Evolutionary conservation across 352 stramenopile genomes (phyloP), one percentile per base, ranked within the genome.

Genomic region (Pythium brassicae): DNA sequence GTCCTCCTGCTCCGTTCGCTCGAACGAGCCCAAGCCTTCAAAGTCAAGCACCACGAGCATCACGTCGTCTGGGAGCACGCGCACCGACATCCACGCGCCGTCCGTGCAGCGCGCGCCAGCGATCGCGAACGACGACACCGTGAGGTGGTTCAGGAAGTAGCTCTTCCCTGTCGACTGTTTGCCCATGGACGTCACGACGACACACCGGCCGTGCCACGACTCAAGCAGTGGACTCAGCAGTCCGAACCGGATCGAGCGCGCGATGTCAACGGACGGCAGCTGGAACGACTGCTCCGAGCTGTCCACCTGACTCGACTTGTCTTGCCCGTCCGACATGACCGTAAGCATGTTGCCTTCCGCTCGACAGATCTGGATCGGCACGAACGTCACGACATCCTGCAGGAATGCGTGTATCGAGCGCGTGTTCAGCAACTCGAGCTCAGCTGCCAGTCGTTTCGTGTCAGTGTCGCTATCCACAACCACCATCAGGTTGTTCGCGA

Each of bases 31-130:
- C 3, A 89, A 55, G 3, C 82, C 82, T 74, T 90, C 82, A 57
- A 92, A 92, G 54, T 92, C 79, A 12, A 92, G 60, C 10, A 90
- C 73, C n/a, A 92, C 68, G 53, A 92, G 55, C 40, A 92, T 52
- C 4, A 83, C 61, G 29, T 74, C 53, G 11, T 68, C 39, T 5
- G 63, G 43, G 23, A 89, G 45, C 1, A 86, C 53, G 2, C 72
- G 69, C 11, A 85, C 23, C 0, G 66, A 72, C 76, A 89, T 85
- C 76, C 79, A 89, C 2, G 79, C 76, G 4, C 79, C 79, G 63
- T 89, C 74, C 0, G 76, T 87, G 50, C 78, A 89, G 14, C 78
- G 72, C 11, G 69, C 71, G 17, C 78, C 78, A 52, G 78, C 64
- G 49, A 87, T 89, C 3, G 78, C 78, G 66, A 35, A 35, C n/a